Conservation (phyloP, 1,284 basidiomycete genomes). For the Tilletia indica region DNA sequence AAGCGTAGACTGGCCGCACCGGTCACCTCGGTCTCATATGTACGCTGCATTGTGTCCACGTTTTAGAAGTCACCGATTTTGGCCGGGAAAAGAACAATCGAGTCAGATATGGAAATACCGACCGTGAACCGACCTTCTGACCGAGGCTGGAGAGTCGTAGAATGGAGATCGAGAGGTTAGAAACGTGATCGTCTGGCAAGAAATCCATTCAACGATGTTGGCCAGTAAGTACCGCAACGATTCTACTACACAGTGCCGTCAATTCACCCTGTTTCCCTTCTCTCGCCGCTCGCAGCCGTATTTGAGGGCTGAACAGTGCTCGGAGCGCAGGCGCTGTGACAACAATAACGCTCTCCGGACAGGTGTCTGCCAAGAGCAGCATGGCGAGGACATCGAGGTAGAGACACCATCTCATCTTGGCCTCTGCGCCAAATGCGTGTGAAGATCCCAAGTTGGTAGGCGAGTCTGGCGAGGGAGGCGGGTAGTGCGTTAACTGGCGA, state of each 20-base stretch:
- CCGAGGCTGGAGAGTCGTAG: too few relatives aligned
- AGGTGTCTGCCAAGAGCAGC: slow-evolving; percentile 14
- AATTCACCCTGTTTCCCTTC: slow-evolving; percentile 10
- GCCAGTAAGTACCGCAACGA: not conserved
- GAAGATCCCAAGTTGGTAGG: not conserved
- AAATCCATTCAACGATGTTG: not conserved
- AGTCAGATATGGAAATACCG: too few relatives aligned
- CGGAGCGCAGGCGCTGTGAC: slow-evolving; percentile 7
- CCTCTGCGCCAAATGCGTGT: slow-evolving; percentile 11
- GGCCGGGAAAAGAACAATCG: too few relatives aligned
- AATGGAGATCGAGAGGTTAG: too few relatives aligned
- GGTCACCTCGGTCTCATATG: too few relatives aligned
- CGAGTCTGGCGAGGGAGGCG: not conserved
- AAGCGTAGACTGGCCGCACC: too few relatives aligned
- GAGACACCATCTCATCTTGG: slow-evolving; percentile 16
- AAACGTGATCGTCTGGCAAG: too few relatives aligned
- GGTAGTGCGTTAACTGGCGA: slow-evolving; percentile 25
- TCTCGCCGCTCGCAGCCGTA: not conserved
- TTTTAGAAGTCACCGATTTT: too few relatives aligned
- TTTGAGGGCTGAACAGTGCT: slow-evolving; percentile 6
- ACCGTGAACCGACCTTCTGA: too few relatives aligned
- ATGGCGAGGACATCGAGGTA: slow-evolving; percentile 18
- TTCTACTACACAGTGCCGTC: slow-evolving; percentile 5
- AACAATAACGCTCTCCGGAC: slow-evolving; percentile 15
- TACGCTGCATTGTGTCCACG: too few relatives aligned